Evolutionary conservation across 2,329 filamentous ascomycete genomes (phyloP), one percentile per base, ranked within the genome.

Genomic region (Hypoxylon rubiginosum): DNA sequence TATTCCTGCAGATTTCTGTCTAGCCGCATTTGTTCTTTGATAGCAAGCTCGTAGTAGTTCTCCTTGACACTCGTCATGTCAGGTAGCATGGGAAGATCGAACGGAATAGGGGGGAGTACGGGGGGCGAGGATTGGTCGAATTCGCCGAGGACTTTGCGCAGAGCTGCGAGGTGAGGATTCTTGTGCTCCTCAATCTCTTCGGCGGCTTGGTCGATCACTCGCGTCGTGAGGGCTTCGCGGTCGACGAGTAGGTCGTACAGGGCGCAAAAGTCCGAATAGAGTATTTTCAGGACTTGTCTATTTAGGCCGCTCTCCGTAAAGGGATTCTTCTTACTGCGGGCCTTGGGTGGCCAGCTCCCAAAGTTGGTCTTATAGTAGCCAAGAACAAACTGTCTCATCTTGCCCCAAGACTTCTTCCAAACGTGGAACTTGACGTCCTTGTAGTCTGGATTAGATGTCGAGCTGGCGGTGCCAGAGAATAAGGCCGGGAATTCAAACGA

Each of bases 171-270:
- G 10, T 88, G 85, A 24, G 91, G 86, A 66, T 91, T 88, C 50
- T 82, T 81, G 8, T 81, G 80, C 15, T 86, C 81, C 19, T 86
- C 86, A 1, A 84, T 85, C 21, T 88, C 83, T 17, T 83, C 81
- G 4, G 86, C 82, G 5, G 84, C 84, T 70, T 92, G 88, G 73
- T 94, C 92, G 28, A 91, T 89, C 1, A 91, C 90, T 63, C 95
- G 89, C 1, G 92, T 92, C 0, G 95, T 97, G 30, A 97, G 79
- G 34, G 88, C 86, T 26, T 86, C 87, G 24, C 94, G 90, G 77
- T 98, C 93, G 4, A 93, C 96, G 13, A 97, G 82, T 63, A 97
- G 83, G 75, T 98, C 94, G 79, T 98, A 98, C 15, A 98, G 83
- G 41, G 90, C 88, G 71, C 92, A 92, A 74, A 97, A 88, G 77